A percentile compares a stretch with the other conserved stretches of the same genome.
phyloP scores from a whole-genome alignment of 2,329 filamentous ascomycete genomes.

The Ambrosiella beaveri region DNA sequence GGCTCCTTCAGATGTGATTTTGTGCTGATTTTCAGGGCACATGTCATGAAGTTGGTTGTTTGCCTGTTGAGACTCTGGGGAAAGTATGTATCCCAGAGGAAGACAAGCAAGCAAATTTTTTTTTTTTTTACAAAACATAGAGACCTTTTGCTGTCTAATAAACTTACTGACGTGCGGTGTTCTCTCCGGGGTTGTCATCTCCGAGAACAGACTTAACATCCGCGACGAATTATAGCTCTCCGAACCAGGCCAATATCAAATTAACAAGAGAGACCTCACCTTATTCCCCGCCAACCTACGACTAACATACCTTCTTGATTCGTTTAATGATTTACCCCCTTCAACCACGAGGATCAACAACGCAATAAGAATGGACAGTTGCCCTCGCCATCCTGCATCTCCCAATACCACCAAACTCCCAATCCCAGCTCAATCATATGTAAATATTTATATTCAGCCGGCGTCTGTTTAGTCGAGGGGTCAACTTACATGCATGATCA shows the following conservation, averaged over 20 bases:
- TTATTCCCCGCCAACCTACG: background rate
- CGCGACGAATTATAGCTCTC: no score
- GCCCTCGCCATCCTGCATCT: no score
- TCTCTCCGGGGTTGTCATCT: no score
- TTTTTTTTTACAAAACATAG: no score
- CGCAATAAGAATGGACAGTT: background rate
- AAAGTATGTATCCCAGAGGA: no score
- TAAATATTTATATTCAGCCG: background rate
- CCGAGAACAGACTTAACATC: no score
- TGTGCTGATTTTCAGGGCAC: background rate
- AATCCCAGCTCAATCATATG: background rate
- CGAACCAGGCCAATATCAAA: no score
- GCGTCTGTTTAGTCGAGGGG: background rate
- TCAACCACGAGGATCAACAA: background rate
- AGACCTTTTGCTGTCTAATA: no score
- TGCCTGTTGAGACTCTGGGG: no score
- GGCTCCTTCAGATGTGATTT: background rate
- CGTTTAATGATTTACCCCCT: background rate
- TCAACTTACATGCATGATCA: background rate
- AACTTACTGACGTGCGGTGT: no score
- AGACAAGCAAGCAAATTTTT: no score
- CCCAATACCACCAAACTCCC: background rate
- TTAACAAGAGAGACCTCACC: background rate
- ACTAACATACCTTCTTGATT: background rate
- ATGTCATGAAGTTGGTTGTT: background rate